Conservation (phyloP, 306 rosid genomes). For the Abrus precatorius region DNA sequence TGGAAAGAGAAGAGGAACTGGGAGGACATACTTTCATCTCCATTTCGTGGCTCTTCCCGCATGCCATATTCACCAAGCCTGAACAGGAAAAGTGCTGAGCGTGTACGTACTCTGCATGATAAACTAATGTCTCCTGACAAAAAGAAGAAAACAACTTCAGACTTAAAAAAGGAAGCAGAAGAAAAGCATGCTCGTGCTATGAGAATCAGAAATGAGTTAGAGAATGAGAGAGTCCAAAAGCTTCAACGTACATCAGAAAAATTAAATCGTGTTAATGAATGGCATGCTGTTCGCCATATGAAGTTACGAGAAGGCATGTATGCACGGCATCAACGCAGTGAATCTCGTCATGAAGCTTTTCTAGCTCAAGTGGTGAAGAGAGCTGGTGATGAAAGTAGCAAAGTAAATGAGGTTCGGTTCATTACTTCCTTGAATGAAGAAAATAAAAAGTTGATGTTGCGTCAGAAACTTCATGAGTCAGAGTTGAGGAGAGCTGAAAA, state of each 20-base stretch:
- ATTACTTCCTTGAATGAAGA: conserved; percentile 96
- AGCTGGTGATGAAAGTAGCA: conserved; percentile 99
- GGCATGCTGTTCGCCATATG: conserved; percentile 93
- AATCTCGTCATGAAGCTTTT: conserved; percentile 96
- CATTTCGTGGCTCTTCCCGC: conserved; percentile 85
- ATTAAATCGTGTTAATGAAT: conserved; percentile 84
- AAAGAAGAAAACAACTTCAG: conserved; percentile 87
- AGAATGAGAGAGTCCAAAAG: conserved; percentile 95
- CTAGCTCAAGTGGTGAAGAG: conserved; percentile 97
- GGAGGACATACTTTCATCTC: conserved; percentile 95
- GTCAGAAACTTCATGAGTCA: conserved; percentile 97
- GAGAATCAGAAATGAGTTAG: conserved; percentile 94
- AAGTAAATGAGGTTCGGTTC: conserved; percentile 97
- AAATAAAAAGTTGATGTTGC: conserved; percentile 86
- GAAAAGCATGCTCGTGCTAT: conserved; percentile 97
- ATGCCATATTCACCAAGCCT: conserved; percentile 83
- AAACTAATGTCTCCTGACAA: conserved; percentile 97
- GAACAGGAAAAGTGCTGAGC: conserved; percentile 90
- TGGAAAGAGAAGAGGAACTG: conserved; percentile 98
- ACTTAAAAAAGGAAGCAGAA: conserved; percentile 90
- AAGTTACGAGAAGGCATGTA: conserved; percentile 96
- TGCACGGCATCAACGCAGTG: conserved; percentile 98
- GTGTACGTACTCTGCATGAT: conserved; percentile 90
- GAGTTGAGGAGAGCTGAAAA: conserved; percentile 99
- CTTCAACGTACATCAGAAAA: conserved; percentile 94